Base-by-base conservation (phyloP, 495 filamentous ascomycete species). In the Penicillium taxi region DNA sequence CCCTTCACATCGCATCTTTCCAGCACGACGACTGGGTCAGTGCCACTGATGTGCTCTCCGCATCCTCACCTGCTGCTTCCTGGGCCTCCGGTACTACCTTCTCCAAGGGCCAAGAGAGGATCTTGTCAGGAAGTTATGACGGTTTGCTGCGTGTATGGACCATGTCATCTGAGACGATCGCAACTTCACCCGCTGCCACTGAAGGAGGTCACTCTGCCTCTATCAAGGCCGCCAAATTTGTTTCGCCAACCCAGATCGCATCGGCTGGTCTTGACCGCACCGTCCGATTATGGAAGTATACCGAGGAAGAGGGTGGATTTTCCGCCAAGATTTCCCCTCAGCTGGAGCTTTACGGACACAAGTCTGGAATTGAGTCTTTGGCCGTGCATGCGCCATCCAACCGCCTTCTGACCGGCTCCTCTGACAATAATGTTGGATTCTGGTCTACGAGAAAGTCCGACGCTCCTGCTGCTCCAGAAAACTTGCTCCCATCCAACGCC, bases 1-100 rank as follows among this genome's bases (percentile, higher is more conserved):
- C 91, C 14, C 65, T 81, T 9, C 84, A 86, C 56, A 77, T 89
- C 26, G 77, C 88, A 5, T 85, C 82, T 37, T 96, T 93, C 59
- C 77, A 94, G 64, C 88, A 96, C 55, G 88, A 96, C 50, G 90
- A 96, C 52, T 98, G 91, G 91, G 83, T 98, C 21, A 83, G 81
- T 56, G 71, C 77, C n/a, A 82, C 95, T n/a, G 86, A 95, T 50
- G 77, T 94, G 4, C 72, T 90, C 13, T 88, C 84, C 0, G 56
- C 47, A 13, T 77, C 70, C 22, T 86, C 80, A 9, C 58, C 66
- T 26, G 78, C 82, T 14, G 78, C 69, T 14, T 63, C 59, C 27
- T 80, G 75, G 76, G 59, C 56, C 41, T 74, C 58, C 17, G 53
- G 53, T 49, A 58, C 45, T 35, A 54, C 39, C 5, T 42, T 66